Base-by-base conservation (phyloP, 371 early-diverging fungal species). In the Mortierella sp. region DNA sequence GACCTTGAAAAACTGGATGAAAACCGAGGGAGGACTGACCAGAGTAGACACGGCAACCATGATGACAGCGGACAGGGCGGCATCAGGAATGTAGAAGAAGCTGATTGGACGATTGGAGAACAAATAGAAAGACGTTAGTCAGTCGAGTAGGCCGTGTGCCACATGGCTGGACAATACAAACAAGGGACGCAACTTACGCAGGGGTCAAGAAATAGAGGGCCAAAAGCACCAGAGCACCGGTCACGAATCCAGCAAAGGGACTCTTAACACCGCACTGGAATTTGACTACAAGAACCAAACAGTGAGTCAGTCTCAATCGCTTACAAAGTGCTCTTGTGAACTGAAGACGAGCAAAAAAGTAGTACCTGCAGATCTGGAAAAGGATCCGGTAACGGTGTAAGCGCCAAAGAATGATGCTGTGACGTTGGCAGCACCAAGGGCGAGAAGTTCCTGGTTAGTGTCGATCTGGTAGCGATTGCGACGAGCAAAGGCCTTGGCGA, bases 321-420 rank as follows among this genome's bases (percentile, higher is more conserved):
- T n/a, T n/a, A n/a, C n/a, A n/a, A n/a, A n/a, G n/a, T n/a, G n/a
- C n/a, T n/a, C n/a, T n/a, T n/a, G n/a, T n/a, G n/a, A n/a, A n/a
- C n/a, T n/a, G n/a, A n/a, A n/a, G n/a, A n/a, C n/a, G n/a, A n/a
- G n/a, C n/a, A n/a, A n/a, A n/a, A n/a, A n/a, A n/a, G n/a, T n/a
- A n/a, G n/a, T n/a, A n/a, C n/a, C n/a, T 43, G 94, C 92, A 0
- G 92, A 88, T 30, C 97, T 89, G 2, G 94, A 92, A 78, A 97
- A 95, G 2, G 94, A 91, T 41, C 94, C 95, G 34, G 95, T 94
- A 0, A 90, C 86, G 14, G 95, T 91, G 79, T 88, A 93, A 2
- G 90, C 90, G 34, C 90, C 87, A 75, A 96, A 90, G 82, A 95
- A 94, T 14, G 92, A 86, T 3, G 90, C 92, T 56, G 90, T 66